Evolutionary conservation across 345 rosid species (phyloP).

Genomic region (Kandelia obovata): DNA sequence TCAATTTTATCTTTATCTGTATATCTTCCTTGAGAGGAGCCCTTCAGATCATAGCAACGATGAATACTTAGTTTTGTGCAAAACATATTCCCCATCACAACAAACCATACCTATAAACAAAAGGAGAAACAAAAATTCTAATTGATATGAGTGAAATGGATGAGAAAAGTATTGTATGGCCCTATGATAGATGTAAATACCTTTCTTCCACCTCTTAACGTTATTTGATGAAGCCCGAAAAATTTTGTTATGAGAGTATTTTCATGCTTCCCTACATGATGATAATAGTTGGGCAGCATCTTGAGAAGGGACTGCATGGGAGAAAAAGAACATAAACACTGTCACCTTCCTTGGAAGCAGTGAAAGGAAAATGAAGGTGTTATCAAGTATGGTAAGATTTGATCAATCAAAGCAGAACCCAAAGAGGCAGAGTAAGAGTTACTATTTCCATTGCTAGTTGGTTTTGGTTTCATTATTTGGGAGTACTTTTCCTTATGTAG

Average conservation of each 20-base stretch:
- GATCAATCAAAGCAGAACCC: too few species aligned
- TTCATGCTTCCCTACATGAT: conserved; percentile 66
- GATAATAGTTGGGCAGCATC: conserved; percentile 76
- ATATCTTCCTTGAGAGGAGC: conserved; percentile 77
- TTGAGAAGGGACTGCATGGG: conserved; percentile 61
- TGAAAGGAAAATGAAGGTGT: too few species aligned
- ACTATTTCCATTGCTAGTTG: too few species aligned
- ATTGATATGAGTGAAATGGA: conserved; percentile 12
- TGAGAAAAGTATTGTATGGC: conserved; percentile 11
- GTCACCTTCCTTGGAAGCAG: not conserved
- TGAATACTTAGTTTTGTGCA: conserved; percentile 93
- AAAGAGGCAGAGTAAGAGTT: too few species aligned
- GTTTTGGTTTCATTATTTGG: too few species aligned
- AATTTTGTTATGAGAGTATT: conserved; percentile 94
- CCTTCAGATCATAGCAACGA: conserved; percentile 87
- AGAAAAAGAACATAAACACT: conserved; percentile 7
- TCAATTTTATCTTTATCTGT: conserved; percentile 62
- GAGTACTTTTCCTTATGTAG: too few species aligned
- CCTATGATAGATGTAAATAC: conserved; percentile 31
- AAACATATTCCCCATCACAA: conserved; percentile 99
- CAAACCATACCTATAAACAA: conserved; percentile 76
- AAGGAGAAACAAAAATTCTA: conserved; percentile 10
- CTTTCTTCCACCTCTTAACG: conserved; percentile 68
- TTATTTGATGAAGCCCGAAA: conserved; percentile 85
- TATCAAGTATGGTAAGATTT: too few species aligned